phyloP scores from a whole-genome alignment of 352 stramenopile species.

The Phytophthora chlamydospora region DNA sequence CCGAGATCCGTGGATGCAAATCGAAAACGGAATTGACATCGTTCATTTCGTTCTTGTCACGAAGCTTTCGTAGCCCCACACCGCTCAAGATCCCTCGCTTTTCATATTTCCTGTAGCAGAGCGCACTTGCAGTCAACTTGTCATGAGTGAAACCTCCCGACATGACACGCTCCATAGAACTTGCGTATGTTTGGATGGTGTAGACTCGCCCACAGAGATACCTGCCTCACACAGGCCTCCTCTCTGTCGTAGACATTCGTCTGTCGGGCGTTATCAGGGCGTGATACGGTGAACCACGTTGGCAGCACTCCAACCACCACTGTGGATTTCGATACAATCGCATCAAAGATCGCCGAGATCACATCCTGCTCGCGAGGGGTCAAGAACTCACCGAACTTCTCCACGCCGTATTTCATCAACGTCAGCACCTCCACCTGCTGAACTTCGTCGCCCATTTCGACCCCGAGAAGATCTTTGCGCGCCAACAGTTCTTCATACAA shows the following conservation, averaged over 20 bases:
- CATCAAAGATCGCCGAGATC: conserved; percentile 12
- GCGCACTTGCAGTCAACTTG: not conserved
- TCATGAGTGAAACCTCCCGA: not conserved
- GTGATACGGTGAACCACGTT: conserved; percentile 12
- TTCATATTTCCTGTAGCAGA: not conserved
- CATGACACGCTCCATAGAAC: conserved; percentile 1
- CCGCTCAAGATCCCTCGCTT: not conserved
- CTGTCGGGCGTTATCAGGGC: not conserved
- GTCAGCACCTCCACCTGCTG: conserved; percentile 21
- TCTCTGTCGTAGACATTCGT: not conserved
- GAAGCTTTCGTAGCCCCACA: too few species aligned
- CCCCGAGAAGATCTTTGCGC: not conserved
- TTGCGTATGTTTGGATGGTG: conserved; percentile 1
- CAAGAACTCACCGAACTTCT: conserved; percentile 6
- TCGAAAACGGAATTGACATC: not conserved
- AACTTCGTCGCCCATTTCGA: conserved; percentile 12
- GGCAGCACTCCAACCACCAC: conserved; percentile 13
- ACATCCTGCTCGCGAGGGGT: conserved; percentile 8
- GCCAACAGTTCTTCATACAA: conserved; percentile 5
- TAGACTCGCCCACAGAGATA: not conserved
- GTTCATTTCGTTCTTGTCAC: not conserved
- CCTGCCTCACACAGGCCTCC: not conserved
- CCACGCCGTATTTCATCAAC: conserved; percentile 17
- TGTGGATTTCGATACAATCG: not conserved
- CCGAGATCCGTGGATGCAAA: too few species aligned